Percentiles rank a stretch among this genome's conserved stretches.
These are phyloP conservation scores for Phialemoniopsis sp. DNA, from an alignment of 2,329 filamentous ascomycete genomes.

Conservation along the genomic window DNA sequence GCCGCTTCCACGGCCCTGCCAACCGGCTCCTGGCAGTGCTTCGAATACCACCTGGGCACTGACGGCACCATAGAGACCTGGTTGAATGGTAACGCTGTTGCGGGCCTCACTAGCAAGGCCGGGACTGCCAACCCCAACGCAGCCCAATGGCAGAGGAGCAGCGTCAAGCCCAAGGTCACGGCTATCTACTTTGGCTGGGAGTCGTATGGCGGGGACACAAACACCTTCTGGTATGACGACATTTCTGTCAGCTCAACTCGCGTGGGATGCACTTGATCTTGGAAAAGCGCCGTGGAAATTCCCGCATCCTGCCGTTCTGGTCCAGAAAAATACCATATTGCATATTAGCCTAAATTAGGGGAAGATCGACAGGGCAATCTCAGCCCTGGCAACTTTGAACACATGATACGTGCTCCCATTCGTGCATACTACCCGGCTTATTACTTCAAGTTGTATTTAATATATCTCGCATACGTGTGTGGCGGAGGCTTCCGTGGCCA, in stretches of 20 bases:
- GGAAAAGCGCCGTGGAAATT: not conserved
- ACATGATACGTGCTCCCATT: too few relatives aligned
- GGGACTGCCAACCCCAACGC: constrained; percentile 46
- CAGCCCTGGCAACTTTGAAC: too few relatives aligned
- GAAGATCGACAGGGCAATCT: too few relatives aligned
- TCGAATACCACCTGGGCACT: constrained; percentile 56
- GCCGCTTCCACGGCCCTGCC: constrained; percentile 47
- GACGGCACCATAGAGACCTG: constrained; percentile 59
- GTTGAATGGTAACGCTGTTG: constrained; percentile 47
- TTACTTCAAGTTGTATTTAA: too few relatives aligned
- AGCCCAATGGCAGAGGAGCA: constrained; percentile 46
- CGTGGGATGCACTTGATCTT: constrained; percentile 36
- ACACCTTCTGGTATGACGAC: constrained; percentile 63
- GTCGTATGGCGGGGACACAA: constrained; percentile 54
- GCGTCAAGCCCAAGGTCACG: constrained; percentile 45
- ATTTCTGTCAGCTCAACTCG: constrained; percentile 42
- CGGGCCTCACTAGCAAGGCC: constrained; percentile 43
- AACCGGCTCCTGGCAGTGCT: constrained; percentile 50
- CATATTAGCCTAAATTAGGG: too few relatives aligned
- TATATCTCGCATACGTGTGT: too few relatives aligned
- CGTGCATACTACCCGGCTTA: too few relatives aligned
- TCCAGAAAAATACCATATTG: too few relatives aligned
- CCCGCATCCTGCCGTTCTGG: too few relatives aligned
- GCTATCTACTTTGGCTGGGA: constrained; percentile 61
- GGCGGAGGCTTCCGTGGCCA: too few relatives aligned